Percentiles rank a stretch among this genome's conserved stretches.
phyloP scores from a whole-genome alignment of 2,329 filamentous ascomycete species.

The Calonectria naviculata region DNA sequence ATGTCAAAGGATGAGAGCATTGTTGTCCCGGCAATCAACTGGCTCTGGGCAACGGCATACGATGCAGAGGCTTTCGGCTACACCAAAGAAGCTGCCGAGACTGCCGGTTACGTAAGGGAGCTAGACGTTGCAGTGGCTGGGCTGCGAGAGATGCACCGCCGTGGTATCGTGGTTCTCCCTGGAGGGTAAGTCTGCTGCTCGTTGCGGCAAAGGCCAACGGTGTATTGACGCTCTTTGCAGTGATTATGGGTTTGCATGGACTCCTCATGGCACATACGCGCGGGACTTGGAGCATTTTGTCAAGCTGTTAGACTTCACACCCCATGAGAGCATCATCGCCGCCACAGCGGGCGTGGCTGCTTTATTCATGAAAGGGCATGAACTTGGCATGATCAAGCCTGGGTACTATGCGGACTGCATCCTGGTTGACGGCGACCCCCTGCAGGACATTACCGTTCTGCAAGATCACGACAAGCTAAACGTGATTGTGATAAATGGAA shows the following conservation, averaged over 20 bases:
- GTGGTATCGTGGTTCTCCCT: constrained; percentile 25
- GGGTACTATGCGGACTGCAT: constrained; percentile 21
- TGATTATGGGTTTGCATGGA: constrained; percentile 22
- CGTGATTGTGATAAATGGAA: constrained; percentile 15
- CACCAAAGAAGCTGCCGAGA: constrained; percentile 15
- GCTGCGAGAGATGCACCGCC: constrained; percentile 25
- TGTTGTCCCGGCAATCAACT: constrained; percentile 24
- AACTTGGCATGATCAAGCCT: constrained; percentile 19
- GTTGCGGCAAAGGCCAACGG: background rate
- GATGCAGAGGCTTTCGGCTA: constrained; percentile 25
- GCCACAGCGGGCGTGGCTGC: constrained; percentile 14
- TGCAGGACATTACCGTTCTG: constrained; percentile 9
- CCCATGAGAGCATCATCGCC: constrained; percentile 15
- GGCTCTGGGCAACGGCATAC: constrained; percentile 24
- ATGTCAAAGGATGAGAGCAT: constrained; percentile 7
- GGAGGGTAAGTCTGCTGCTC: constrained; percentile 10
- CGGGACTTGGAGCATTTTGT: constrained; percentile 31
- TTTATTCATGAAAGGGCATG: constrained; percentile 10
- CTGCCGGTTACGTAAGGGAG: constrained; percentile 22
- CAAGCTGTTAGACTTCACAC: constrained; percentile 21
- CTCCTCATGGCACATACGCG: constrained; percentile 23
- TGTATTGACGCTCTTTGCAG: background rate
- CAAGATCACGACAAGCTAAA: constrained; percentile 13
- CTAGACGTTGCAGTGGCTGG: constrained; percentile 17
- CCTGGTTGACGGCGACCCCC: constrained; percentile 15